Evolutionary conservation across 805 yeast species (phyloP).

Genomic region (Wickerhamiella alocasiicola): DNA sequence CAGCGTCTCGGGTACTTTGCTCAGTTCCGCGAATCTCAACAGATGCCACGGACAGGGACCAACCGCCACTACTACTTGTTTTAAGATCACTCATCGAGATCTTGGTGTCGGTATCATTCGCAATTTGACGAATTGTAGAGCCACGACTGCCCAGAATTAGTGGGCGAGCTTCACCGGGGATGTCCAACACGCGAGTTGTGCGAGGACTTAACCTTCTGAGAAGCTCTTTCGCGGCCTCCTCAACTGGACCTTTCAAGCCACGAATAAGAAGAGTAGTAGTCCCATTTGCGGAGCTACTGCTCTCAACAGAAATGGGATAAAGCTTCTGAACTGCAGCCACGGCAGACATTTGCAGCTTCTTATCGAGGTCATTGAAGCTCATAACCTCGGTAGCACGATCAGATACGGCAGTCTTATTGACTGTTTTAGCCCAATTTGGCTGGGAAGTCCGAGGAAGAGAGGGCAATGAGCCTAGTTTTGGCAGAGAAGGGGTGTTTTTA

Average conservation of each 20-base stretch:
- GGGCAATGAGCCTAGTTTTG: constrained; percentile 8
- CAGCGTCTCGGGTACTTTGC: constrained; percentile 70
- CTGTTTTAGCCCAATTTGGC: not conserved
- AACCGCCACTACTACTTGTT: not conserved
- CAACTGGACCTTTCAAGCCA: constrained; percentile 14
- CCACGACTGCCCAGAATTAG: constrained; percentile 19
- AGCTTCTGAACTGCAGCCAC: constrained; percentile 6
- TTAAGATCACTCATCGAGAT: constrained; percentile 11
- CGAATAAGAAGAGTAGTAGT: constrained; percentile 17
- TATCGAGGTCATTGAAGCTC: constrained; percentile 3
- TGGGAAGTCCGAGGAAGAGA: constrained; percentile 5
- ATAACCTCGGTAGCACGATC: constrained; percentile 5
- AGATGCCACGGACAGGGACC: constrained; percentile 31
- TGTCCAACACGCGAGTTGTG: constrained; percentile 4
- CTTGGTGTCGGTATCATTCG: constrained; percentile 8
- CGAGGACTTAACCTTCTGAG: constrained; percentile 14
- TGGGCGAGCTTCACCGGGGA: constrained; percentile 17
- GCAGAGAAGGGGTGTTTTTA: constrained; percentile 1
- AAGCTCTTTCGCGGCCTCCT: constrained; percentile 12
- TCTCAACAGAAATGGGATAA: constrained; percentile 14
- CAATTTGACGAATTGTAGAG: constrained; percentile 11
- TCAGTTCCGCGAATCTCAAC: constrained; percentile 71
- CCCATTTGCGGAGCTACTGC: constrained; percentile 13
- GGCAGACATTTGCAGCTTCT: not conserved
- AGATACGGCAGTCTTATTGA: constrained; percentile 3